phyloP scores from a whole-genome alignment of 805 yeast species.

The Schwanniomyces occidentalis region DNA sequence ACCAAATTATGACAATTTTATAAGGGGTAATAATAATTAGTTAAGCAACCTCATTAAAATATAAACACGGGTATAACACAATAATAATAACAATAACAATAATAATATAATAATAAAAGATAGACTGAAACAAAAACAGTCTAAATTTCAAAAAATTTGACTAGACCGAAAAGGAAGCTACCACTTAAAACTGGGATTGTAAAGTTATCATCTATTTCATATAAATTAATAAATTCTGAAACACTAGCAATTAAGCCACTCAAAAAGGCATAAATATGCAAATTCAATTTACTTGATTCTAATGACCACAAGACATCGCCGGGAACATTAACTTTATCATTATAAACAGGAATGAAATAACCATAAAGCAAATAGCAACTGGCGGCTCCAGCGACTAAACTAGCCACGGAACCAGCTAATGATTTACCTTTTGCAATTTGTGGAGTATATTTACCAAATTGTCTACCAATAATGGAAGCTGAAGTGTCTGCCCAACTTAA shows the following conservation, averaged over 20 bases:
- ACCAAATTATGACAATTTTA: too few relatives aligned
- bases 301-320: constrained; percentile 68
- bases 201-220: constrained; percentile 84
- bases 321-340: constrained; percentile 49
- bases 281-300: constrained; percentile 54
- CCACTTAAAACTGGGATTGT: constrained; percentile 92
- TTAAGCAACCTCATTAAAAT: neutral
- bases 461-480: constrained; percentile 91
- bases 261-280: constrained; percentile 54
- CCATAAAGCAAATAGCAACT: constrained; percentile 74
- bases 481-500: constrained; percentile 98
- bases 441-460: constrained; percentile 81
- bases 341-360: constrained; percentile 62
- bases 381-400: constrained; percentile 69
- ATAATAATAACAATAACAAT: neutral
- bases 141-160: constrained; percentile 23
- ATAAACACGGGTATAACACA: neutral
- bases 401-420: constrained; percentile 88
- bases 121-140: neutral
- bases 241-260: constrained; percentile 83
- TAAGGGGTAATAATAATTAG: too few relatives aligned
- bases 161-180: constrained; percentile 53
- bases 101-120: too few relatives aligned
- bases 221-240: constrained; percentile 80
- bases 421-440: constrained; percentile 74